These are phyloP conservation scores for Lachancea sp. DNA, from an alignment of 805 yeast genomes.

Conservation along the genomic window DNA sequence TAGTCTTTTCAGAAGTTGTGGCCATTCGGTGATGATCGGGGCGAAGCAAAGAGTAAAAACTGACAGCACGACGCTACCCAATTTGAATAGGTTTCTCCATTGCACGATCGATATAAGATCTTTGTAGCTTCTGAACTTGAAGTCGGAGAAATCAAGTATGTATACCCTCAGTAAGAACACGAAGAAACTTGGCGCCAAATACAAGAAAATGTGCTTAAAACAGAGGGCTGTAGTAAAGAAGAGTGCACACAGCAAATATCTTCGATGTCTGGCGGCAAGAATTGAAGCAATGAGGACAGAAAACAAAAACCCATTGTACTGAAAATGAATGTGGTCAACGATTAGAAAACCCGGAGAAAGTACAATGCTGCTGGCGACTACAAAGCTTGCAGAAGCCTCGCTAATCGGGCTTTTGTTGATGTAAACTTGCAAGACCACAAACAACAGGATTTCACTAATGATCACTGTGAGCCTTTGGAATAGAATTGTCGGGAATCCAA, in stretches of 20 bases:
- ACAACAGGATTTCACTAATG: constrained; percentile 64
- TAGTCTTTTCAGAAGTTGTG: constrained; percentile 59
- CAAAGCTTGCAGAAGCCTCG: constrained; percentile 46
- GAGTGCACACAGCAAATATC: constrained; percentile 54
- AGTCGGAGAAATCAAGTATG: constrained; percentile 43
- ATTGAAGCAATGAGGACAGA: constrained; percentile 74
- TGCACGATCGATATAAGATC: constrained; percentile 36
- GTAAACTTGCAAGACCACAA: constrained; percentile 64
- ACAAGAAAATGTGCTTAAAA: constrained; percentile 89
- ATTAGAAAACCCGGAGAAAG: constrained; percentile 86
- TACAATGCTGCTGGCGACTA: constrained; percentile 73
- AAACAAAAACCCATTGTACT: constrained; percentile 90
- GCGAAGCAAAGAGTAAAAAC: constrained; percentile 66
- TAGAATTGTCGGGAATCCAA: constrained; percentile 71
- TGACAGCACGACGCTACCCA: constrained; percentile 55
- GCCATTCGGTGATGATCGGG: constrained; percentile 67
- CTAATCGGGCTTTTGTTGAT: constrained; percentile 43
- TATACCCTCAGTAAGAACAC: constrained; percentile 69
- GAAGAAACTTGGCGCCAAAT: constrained; percentile 91
- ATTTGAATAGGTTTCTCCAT: constrained; percentile 53
- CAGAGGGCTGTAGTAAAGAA: constrained; percentile 75
- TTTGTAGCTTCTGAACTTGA: constrained; percentile 30
- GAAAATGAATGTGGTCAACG: constrained; percentile 94
- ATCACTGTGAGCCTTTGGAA: constrained; percentile 83
- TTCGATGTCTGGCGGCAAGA: constrained; percentile 56